Evolutionary conservation across 352 stramenopile genomes (phyloP).

Genomic region (Blastocystis sp.): DNA sequence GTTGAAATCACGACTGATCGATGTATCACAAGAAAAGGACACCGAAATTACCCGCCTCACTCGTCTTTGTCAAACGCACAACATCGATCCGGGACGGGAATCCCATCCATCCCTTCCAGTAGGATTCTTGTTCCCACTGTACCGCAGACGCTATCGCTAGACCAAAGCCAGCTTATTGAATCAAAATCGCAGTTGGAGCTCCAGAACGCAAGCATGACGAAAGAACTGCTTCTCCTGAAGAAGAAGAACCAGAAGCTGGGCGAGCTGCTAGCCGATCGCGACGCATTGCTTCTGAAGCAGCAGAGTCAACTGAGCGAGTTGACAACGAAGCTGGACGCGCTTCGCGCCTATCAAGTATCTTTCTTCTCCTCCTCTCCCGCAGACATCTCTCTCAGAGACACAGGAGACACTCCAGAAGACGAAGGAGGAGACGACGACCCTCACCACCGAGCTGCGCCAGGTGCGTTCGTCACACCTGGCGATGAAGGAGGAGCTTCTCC

Average conservation of each 20-base stretch:
- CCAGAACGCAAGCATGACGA: not conserved
- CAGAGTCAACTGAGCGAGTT: not conserved
- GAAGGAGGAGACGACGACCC: not conserved
- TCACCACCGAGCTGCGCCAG: slow-evolving; percentile 23
- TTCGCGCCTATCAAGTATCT: no score
- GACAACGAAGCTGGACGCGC: no score
- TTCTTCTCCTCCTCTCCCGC: no score
- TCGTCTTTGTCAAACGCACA: not conserved
- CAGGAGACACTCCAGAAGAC: not conserved
- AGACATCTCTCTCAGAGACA: no score
- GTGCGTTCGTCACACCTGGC: not conserved
- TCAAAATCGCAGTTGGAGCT: slow-evolving; percentile 29
- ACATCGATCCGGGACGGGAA: no score
- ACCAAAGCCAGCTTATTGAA: slow-evolving; percentile 29
- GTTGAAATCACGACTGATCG: not conserved
- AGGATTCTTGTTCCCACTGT: not conserved
- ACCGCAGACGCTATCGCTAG: not conserved
- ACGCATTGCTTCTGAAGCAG: not conserved
- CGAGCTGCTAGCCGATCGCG: slow-evolving; percentile 6
- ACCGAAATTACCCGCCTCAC: not conserved
- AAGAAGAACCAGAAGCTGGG: slow-evolving; percentile 24
- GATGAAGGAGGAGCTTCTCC: not conserved
- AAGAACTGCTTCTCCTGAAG: not conserved
- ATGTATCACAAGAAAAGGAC: not conserved
- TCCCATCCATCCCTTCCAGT: not conserved